A percentile compares a stretch with the other conserved stretches of the same genome.
Conservation (phyloP, 768 basidiomycete species). For the Strobilomyces dryophilus region DNA sequence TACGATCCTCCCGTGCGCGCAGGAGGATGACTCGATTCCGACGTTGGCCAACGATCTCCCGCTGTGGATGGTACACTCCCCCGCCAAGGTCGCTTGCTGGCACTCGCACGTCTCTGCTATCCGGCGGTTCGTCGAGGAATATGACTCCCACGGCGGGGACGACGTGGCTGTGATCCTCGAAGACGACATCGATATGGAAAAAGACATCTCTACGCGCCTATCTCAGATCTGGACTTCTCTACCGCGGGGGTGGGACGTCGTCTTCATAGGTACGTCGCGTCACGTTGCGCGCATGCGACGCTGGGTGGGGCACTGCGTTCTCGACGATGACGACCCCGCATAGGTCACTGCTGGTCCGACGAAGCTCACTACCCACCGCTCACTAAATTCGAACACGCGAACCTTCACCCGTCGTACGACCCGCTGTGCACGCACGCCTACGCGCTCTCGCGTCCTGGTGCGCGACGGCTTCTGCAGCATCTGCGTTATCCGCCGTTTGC, state of each 20-base stretch:
- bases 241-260: conserved; percentile 66
- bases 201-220: conserved; percentile 45
- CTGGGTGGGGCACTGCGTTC: neutral
- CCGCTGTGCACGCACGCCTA: conserved; percentile 79
- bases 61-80: conserved; percentile 51
- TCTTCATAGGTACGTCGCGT: conserved; percentile 55
- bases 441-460: conserved; percentile 54
- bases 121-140: conserved; percentile 35
- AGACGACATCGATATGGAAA: conserved; percentile 79
- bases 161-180: conserved; percentile 59
- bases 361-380: conserved; percentile 48
- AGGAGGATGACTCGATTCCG: conserved; percentile 35
- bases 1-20: conserved; percentile 40
- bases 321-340: conserved; percentile 1
- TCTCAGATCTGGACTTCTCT: conserved; percentile 45
- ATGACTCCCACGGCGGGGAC: conserved; percentile 10
- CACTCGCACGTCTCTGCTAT: conserved; percentile 59
- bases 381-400: conserved; percentile 13
- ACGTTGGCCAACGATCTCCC: conserved; percentile 37
- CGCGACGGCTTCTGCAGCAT: conserved; percentile 55
- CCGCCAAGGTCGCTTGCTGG: conserved; percentile 67
- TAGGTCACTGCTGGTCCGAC: conserved; percentile 76
- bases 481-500: conserved; percentile 64
- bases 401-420: conserved; percentile 52
- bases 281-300: neutral